Percentiles rank a stretch among this genome's conserved stretches.
These are phyloP conservation scores for Avena eriantha DNA, from an alignment of 176 grass and related monocot species.

Conservation along the genomic window DNA sequence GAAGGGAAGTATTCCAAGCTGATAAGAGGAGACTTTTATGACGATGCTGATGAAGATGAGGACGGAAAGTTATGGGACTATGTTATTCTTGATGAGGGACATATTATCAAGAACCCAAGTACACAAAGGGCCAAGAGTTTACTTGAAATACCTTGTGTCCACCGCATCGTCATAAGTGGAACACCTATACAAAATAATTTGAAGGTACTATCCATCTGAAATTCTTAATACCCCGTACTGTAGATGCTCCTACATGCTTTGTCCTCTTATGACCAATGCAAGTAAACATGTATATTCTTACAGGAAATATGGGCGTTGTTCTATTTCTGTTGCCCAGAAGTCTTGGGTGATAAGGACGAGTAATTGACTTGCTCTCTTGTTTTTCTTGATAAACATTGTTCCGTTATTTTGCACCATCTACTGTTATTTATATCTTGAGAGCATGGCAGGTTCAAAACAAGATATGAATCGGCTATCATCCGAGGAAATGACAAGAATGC, in stretches of 20 bases:
- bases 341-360: conserved; percentile 89
- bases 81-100: conserved; percentile 88
- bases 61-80: conserved; percentile 87
- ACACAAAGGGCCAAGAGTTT: conserved; percentile 88
- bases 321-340: conserved; percentile 86
- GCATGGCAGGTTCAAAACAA: conserved; percentile 72
- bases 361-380: conserved; percentile 44
- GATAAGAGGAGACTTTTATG: conserved; percentile 59
- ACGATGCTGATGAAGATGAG: conserved; percentile 52
- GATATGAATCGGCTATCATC: conserved; percentile 81
- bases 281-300: conserved; percentile 41
- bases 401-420: conserved; percentile 32
- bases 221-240: conserved; percentile 20
- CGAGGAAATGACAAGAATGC: conserved; percentile 98
- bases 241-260: neutral
- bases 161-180: conserved; percentile 90
- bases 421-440: conserved; percentile 32
- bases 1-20: conserved; percentile 74
- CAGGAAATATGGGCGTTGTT: conserved; percentile 99
- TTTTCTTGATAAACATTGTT: conserved; percentile 39
- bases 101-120: conserved; percentile 92
- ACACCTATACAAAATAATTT: conserved; percentile 97
- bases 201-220: conserved; percentile 52
- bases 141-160: conserved; percentile 82
- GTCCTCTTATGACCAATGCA: conserved; percentile 16